Conservation (phyloP, 257 asterid species). For the Craterostigma plantagineum region DNA sequence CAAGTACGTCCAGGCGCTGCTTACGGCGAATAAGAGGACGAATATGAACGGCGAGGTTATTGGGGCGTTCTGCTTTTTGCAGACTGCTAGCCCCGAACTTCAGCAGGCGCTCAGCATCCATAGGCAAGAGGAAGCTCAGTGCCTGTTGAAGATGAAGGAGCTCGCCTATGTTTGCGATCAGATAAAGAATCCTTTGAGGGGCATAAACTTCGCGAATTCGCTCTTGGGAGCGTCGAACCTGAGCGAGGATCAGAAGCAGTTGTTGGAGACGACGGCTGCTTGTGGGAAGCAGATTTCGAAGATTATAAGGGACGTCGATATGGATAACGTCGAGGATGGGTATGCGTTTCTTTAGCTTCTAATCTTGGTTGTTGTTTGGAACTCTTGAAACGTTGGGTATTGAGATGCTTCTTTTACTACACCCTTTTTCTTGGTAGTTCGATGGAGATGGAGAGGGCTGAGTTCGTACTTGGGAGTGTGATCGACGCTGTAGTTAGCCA, state of each 20-base stretch:
- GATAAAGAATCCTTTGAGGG: constrained; percentile 63
- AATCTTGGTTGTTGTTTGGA: too few relatives aligned
- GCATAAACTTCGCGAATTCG: constrained; percentile 61
- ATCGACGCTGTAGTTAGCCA: constrained; percentile 91
- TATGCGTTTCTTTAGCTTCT: too few relatives aligned
- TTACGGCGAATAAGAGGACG: constrained; percentile 24
- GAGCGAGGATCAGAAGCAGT: constrained; percentile 68
- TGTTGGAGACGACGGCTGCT: constrained; percentile 65
- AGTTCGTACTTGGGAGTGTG: constrained; percentile 57
- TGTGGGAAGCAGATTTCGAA: constrained; percentile 82
- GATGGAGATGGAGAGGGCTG: constrained; percentile 51
- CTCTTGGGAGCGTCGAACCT: constrained; percentile 51
- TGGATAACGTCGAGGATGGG: constrained; percentile 39
- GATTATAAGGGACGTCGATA: constrained; percentile 58
- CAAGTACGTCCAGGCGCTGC: constrained; percentile 40
- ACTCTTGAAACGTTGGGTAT: too few relatives aligned
- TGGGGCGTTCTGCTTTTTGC: constrained; percentile 90
- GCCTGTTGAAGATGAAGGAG: constrained; percentile 52
- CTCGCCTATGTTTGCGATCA: constrained; percentile 76
- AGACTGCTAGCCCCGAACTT: constrained; percentile 59
- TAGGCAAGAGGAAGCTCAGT: constrained; percentile 42
- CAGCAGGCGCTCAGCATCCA: constrained; percentile 45
- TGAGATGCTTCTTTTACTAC: too few relatives aligned
- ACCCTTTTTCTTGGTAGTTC: constrained; percentile 18
- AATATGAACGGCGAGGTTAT: constrained; percentile 49